Conservation (phyloP, 1,139 yeast species). For the Meyerozyma athensensis region DNA sequence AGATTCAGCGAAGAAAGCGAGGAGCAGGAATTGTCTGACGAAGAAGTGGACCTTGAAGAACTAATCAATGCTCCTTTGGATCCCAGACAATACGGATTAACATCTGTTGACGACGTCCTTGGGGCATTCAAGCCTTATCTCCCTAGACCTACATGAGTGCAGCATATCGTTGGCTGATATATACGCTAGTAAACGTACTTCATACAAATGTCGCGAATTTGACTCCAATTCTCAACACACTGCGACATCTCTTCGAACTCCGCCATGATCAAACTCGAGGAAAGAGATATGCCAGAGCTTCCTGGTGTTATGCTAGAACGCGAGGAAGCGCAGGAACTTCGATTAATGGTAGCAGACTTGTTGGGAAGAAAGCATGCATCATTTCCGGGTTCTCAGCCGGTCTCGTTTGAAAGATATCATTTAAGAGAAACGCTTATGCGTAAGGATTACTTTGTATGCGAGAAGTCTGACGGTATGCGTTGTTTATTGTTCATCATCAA, state of each 20-base stretch:
- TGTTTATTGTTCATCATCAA: constrained; percentile 65
- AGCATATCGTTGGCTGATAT: not conserved
- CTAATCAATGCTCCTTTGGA: not conserved
- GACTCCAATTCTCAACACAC: not conserved
- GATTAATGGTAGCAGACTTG: constrained; percentile 65
- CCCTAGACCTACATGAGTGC: not conserved
- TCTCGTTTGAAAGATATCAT: constrained; percentile 78
- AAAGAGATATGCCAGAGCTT: constrained; percentile 70
- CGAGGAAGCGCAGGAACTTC: constrained; percentile 62
- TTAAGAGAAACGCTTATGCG: constrained; percentile 57
- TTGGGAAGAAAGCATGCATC: constrained; percentile 47
- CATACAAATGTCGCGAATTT: not conserved
- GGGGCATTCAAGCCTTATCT: not conserved
- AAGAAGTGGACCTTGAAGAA: not conserved
- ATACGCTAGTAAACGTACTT: no score
- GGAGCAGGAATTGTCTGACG: not conserved
- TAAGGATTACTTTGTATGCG: constrained; percentile 79
- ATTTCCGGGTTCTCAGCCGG: constrained; percentile 94
- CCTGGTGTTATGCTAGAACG: constrained; percentile 80
- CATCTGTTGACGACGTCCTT: not conserved
- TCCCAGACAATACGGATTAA: not conserved
- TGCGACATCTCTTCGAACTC: not conserved
- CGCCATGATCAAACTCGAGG: constrained; percentile 37
- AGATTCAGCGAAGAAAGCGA: not conserved
- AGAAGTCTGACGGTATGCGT: constrained; percentile 90